Percentiles rank a stretch among this genome's conserved stretches.
phyloP scores from a whole-genome alignment of 495 filamentous ascomycete species.

The Cairneyella variabilis region DNA sequence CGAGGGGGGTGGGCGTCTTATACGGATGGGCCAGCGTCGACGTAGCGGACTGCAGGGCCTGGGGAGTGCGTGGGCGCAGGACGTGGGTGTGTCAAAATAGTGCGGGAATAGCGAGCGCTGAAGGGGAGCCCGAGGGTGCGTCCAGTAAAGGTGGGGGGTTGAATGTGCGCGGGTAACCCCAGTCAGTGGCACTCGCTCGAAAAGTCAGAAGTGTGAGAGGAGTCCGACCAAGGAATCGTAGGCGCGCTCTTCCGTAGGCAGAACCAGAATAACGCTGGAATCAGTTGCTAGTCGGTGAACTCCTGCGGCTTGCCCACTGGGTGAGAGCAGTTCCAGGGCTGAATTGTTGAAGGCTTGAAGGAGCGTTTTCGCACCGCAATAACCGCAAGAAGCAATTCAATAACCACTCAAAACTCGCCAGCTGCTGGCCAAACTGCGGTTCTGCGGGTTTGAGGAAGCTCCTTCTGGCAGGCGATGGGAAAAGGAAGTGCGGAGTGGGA shows the following conservation, averaged over 20 bases:
- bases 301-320: no score
- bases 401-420: neutral
- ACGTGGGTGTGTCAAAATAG: constrained; percentile 9
- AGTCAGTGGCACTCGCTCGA: no score
- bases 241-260: no score
- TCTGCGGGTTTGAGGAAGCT: no score
- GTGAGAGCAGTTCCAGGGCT: neutral
- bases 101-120: neutral
- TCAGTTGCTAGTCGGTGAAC: no score
- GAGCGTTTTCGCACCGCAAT: neutral
- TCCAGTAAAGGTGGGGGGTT: neutral
- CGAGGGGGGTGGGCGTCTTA: constrained; percentile 12
- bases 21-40: constrained; percentile 1
- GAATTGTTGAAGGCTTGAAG: neutral
- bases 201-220: no score
- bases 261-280: no score
- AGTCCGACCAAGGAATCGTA: no score
- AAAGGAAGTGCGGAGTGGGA: no score
- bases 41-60: neutral
- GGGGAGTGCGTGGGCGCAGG: neutral
- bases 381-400: neutral
- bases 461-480: no score
- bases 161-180: no score
- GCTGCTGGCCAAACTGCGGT: neutral
- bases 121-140: neutral